Evolutionary conservation across 768 basidiomycete species (phyloP), one percentile per base, ranked within the genome.

Genomic region (Hygrophorus russula): DNA sequence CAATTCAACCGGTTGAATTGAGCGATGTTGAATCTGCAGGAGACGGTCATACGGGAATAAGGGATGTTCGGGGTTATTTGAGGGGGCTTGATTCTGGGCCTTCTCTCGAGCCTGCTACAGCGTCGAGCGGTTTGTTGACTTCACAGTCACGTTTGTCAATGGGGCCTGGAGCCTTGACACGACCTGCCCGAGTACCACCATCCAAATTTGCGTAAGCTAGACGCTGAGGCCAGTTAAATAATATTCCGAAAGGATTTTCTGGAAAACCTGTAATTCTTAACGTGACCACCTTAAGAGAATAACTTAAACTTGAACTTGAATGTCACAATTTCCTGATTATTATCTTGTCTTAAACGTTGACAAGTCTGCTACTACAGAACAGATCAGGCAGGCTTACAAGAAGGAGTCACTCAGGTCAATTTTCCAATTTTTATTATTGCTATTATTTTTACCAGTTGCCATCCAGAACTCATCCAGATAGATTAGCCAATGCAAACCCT

Each of bases 401-500:
- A 80, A 69, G 50, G 85, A 88, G 58, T 89, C 84, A 1, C 58
- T 90, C 41, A 83, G 69, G 84, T 80, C 40, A 46, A 39, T 58
- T 56, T 17, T 12, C 35, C 30, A 8, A 36, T 30, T 15, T 17
- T 14, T 48, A 27, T 15, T 31, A 41, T 14, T 39, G 34, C 36
- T 36, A 7, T 37, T 46, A 19, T 42, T 60, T 45, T 52, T 46
- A 38, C 10, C 29, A 45, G 39, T 41, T 49, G 51, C 47, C 33
- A 45, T 49, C 13, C 48, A 91, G 84, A 61, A 92, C 88, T 1
- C 92, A 96, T 58, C 92, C 92, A 2, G 92, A 96, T 58, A 69
- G 92, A 50, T 65, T 92, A 17, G 67, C 66, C 13, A 83, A 79
- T 47, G 85, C 78, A 3, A 77, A 76, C 3, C 68, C 76, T 14